Evolutionary conservation across 495 filamentous ascomycete species (phyloP).

Genomic region (Neurospora intermedia): DNA sequence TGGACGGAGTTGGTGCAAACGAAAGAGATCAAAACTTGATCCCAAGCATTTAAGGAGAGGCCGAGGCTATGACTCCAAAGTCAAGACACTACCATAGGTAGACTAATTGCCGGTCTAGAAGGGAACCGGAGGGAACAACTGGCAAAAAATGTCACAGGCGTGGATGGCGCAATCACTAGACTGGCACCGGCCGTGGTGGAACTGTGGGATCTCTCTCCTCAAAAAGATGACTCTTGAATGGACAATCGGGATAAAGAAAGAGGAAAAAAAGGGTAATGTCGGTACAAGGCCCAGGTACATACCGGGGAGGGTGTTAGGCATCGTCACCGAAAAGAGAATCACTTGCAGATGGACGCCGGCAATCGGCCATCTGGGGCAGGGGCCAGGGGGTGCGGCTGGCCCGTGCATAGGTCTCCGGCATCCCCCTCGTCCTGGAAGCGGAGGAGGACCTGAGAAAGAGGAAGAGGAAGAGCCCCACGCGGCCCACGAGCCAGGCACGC

Average conservation of each 20-base stretch:
- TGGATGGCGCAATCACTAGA: constrained; percentile 23
- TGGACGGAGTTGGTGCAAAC: background rate
- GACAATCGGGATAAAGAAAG: background rate
- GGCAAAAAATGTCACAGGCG: constrained; percentile 13
- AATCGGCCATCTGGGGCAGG: constrained; percentile 14
- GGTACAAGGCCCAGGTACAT: too few relatives aligned
- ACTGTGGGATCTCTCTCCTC: background rate
- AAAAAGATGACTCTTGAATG: background rate
- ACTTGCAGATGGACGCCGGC: constrained; percentile 9
- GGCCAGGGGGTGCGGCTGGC: background rate
- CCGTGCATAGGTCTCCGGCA: background rate
- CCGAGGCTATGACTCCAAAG: background rate
- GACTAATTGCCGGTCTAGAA: background rate
- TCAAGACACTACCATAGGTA: background rate
- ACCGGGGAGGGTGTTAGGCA: too few relatives aligned
- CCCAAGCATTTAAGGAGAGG: background rate
- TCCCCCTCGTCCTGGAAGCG: background rate
- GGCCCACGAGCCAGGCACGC: background rate
- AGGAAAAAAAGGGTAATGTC: background rate
- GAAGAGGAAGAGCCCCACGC: background rate
- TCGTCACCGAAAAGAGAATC: background rate
- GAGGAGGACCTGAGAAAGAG: too few relatives aligned
- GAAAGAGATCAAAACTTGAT: background rate
- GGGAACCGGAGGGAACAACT: background rate
- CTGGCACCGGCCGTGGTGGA: background rate